A percentile compares a stretch with the other conserved stretches of the same genome.
These are phyloP conservation scores for Dispira simplex DNA, from an alignment of 192 early-diverging fungal genomes.

Conservation along the genomic window DNA sequence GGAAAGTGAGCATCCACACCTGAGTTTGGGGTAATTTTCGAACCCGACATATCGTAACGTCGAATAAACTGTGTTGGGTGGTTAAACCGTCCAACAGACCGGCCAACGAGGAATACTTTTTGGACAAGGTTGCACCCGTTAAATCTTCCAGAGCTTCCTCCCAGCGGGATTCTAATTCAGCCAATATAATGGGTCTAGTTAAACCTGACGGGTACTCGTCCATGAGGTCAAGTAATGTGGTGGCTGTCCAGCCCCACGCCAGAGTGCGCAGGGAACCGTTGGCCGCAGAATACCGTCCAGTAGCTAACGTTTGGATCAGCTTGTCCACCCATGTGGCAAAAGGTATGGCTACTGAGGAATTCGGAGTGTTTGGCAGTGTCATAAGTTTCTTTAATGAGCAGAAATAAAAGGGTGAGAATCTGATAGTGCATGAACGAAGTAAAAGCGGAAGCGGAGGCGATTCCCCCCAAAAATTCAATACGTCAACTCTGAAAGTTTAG, in stretches of 20 bases:
- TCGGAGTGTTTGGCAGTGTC: no score
- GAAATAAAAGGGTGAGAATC: no score
- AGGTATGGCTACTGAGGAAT: no score
- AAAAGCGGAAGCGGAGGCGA: no score
- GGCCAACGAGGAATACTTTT: neutral
- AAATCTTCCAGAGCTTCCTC: neutral
- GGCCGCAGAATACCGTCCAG: no score
- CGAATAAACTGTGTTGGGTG: constrained; percentile 7
- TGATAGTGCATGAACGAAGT: no score
- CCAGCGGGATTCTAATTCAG: neutral
- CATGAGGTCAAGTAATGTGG: constrained; percentile 3
- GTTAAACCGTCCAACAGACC: neutral
- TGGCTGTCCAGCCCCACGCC: constrained; percentile 5
- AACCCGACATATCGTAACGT: neutral
- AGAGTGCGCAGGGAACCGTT: no score
- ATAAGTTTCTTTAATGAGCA: no score
- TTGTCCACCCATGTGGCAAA: no score
- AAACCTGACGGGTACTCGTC: constrained; percentile 10
- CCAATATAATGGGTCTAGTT: neutral
- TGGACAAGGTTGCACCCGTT: neutral
- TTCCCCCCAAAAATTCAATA: no score
- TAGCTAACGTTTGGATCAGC: no score
- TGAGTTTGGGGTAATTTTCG: neutral
- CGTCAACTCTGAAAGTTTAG: no score
- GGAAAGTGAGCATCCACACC: constrained; percentile 2